Evolutionary conservation across 1,284 basidiomycete genomes (phyloP), one percentile per base, ranked within the genome.

Genomic region (Inonotus hispidus): DNA sequence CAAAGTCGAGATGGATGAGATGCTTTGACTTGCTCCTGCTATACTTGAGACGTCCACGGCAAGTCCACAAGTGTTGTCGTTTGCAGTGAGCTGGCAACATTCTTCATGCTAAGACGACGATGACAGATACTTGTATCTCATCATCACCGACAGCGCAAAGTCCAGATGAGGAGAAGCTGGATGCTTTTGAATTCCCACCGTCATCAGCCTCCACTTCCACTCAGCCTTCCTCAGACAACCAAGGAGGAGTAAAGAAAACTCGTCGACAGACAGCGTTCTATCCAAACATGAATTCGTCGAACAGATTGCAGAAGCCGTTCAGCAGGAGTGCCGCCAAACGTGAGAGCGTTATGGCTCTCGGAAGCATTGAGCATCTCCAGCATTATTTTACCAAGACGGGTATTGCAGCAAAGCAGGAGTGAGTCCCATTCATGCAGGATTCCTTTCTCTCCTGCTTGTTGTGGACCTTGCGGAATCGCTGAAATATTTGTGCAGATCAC

Each of bases 301-400:
- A 86, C 71, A 90, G 88, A 68, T 82, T 82, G 0, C 77, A 82
- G 72, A 92, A 92, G 66, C 89, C 89, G 7, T 93, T 93, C 79
- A 90, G 88, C 68, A 78, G 87, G 66, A 92, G 88, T 65, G 92
- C 92, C 2, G 89, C 90, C 5, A 92, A 92, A 74, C 81, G 92
- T 47, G 88, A 90, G 71, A 91, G 88, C 68, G 92, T 94, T 19
- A 88, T 93, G 87, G 84, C 89, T 0, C 74, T 94, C 21, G 90
- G 90, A 29, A 90, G 88, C 70, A 93, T 94, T 65, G 89, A 92
- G 68, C 88, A 93, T 70, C 79, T 94, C 55, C 92, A 94, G 73
- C 88, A 93, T 69, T 92, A 92, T 70, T 93, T 92, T 67, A 92
- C 91, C 5, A 92, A 92, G 80, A 85, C 88, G 0, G 90, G 90